phyloP scores from a whole-genome alignment of 352 stramenopile genomes.

The Phytophthora pinifolia region DNA sequence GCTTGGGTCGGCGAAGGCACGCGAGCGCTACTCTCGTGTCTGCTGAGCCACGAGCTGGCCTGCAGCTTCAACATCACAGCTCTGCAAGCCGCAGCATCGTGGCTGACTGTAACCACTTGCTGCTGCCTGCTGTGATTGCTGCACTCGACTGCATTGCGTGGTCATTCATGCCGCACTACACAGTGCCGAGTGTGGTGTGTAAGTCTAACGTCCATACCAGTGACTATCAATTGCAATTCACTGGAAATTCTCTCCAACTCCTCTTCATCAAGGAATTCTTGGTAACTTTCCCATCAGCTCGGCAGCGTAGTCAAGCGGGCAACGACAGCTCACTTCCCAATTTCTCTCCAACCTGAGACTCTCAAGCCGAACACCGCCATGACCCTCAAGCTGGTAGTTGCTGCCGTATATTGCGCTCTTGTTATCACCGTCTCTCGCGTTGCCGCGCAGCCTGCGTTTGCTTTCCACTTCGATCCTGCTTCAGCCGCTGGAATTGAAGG shows the following conservation, averaged over 20 bases:
- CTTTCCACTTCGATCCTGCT: slow-evolving; percentile 28
- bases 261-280: not conserved
- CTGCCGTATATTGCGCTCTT: slow-evolving; percentile 1
- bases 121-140: not conserved
- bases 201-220: too few relatives aligned
- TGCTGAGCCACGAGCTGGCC: not conserved
- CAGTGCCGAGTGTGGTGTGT: too few relatives aligned
- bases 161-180: too few relatives aligned
- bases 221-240: too few relatives aligned
- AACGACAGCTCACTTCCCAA: slow-evolving; percentile 6
- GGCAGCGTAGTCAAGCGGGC: not conserved
- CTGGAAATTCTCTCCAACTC: slow-evolving; percentile 8
- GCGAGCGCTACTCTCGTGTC: not conserved
- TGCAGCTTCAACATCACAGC: slow-evolving; percentile 4
- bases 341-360: not conserved
- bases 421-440: not conserved
- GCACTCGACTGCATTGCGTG: slow-evolving; percentile 15
- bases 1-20: not conserved
- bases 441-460: slow-evolving; percentile 11
- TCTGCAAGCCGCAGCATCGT: not conserved
- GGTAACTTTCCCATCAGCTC: not conserved
- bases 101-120: slow-evolving; percentile 11
- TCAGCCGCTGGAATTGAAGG: too few relatives aligned
- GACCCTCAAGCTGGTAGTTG: slow-evolving; percentile 4
- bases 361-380: not conserved